Evolutionary conservation across 2,329 filamentous ascomycete species (phyloP).

Genomic region (Elsinoe ampelina): DNA sequence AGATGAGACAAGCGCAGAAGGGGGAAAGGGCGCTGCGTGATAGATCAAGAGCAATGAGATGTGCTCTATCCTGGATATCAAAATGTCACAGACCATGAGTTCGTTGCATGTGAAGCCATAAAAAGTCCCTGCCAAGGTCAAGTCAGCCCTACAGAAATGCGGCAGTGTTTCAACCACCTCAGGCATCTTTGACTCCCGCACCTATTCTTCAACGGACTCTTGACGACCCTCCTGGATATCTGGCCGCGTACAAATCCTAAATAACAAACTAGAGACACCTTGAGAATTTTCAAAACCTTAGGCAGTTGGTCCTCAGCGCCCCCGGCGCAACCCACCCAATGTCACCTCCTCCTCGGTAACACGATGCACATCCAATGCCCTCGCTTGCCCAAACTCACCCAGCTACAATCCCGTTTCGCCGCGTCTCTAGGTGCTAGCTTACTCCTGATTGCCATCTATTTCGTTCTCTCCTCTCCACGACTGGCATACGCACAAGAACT

Average conservation of each 20-base stretch:
- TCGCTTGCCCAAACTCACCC: constrained; percentile 45
- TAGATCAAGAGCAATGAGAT: neutral
- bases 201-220: neutral
- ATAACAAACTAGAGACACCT: neutral
- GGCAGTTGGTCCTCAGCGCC: neutral
- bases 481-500: constrained; percentile 56
- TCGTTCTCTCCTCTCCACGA: constrained; percentile 49
- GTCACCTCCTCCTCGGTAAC: neutral
- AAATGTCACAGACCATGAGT: neutral
- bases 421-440: constrained; percentile 55
- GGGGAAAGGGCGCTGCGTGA: neutral
- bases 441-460: constrained; percentile 51
- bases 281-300: too few species aligned
- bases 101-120: constrained; percentile 5
- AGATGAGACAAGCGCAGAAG: neutral
- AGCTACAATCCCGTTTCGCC: constrained; percentile 62
- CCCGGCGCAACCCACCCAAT: constrained; percentile 8
- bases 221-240: neutral
- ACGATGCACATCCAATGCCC: constrained; percentile 25
- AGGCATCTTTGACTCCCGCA: neutral
- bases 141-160: neutral
- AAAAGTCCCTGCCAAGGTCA: neutral
- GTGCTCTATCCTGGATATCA: neutral
- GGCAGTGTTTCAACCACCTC: constrained; percentile 1
- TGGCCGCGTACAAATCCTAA: neutral